phyloP scores from a whole-genome alignment of 192 early-diverging fungal species.

The Chytriomyces sp. region DNA sequence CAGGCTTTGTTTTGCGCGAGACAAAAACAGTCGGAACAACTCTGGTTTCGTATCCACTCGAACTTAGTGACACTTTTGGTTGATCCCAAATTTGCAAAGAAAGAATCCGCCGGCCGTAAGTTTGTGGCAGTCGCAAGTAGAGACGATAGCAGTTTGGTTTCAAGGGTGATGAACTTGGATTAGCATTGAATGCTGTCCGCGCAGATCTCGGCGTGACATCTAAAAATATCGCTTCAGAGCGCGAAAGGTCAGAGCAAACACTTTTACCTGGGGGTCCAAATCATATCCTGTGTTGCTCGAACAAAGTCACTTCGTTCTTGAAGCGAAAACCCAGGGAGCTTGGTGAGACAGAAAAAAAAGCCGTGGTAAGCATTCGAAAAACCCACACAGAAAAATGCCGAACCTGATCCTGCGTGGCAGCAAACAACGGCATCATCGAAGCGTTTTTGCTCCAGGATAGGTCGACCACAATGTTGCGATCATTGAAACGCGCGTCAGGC shows the following conservation, averaged over 20 bases:
- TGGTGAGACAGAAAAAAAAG: neutral
- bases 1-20: constrained; percentile 11
- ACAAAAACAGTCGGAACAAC: constrained; percentile 8
- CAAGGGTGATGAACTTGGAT: constrained; percentile 16
- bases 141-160: neutral
- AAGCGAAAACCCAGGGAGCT: neutral
- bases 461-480: constrained; percentile 61
- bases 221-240: neutral
- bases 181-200: constrained; percentile 28
- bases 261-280: constrained; percentile 46
- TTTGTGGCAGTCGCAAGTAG: neutral
- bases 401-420: constrained; percentile 52
- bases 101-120: constrained; percentile 10
- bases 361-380: neutral
- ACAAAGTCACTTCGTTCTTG: constrained; percentile 27
- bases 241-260: neutral
- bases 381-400: neutral
- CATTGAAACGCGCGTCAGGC: constrained; percentile 70
- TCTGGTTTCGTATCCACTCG: constrained; percentile 18
- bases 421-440: constrained; percentile 70
- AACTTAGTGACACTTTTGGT: constrained; percentile 21
- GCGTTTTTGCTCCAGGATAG: constrained; percentile 58
- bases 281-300: constrained; percentile 46
- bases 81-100: constrained; percentile 17
- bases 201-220: constrained; percentile 36